Evolutionary conservation across 805 yeast species (phyloP).

Genomic region (Maudiozyma barnettii): DNA sequence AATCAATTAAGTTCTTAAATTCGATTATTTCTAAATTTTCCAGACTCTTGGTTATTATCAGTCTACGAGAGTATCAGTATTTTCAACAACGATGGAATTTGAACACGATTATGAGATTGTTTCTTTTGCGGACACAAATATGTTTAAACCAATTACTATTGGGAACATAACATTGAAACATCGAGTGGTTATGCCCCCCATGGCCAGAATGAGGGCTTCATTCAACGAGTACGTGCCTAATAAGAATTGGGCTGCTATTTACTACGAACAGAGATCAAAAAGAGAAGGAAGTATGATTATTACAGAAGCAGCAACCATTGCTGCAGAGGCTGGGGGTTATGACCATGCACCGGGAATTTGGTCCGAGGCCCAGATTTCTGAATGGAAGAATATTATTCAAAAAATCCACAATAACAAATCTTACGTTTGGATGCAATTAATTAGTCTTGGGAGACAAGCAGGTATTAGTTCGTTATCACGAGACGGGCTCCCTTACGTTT

Average conservation of each 20-base stretch:
- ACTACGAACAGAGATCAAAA: constrained; percentile 44
- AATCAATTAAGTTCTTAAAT: no score
- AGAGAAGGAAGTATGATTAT: constrained; percentile 47
- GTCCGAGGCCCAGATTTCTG: constrained; percentile 36
- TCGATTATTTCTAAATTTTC: no score
- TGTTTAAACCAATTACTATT: constrained; percentile 36
- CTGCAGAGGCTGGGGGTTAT: constrained; percentile 34
- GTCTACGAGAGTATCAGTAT: no score
- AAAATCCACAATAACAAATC: constrained; percentile 43
- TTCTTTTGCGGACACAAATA: constrained; percentile 22
- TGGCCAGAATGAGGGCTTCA: constrained; percentile 32
- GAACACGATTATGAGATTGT: constrained; percentile 11
- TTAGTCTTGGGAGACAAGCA: constrained; percentile 34
- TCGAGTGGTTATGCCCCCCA: constrained; percentile 34
- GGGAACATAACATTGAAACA: constrained; percentile 29
- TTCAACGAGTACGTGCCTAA: constrained; percentile 32
- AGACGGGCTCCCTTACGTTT: background rate
- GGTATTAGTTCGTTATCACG: background rate
- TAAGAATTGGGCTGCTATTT: constrained; percentile 34
- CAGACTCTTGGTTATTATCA: no score
- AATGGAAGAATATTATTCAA: constrained; percentile 41
- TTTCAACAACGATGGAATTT: constrained; percentile 12
- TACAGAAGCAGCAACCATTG: constrained; percentile 46
- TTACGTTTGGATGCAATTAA: constrained; percentile 38
- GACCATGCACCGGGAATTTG: constrained; percentile 41